Base-by-base conservation (phyloP, 805 yeast genomes). In the Suhomyces tanzawaensis region DNA sequence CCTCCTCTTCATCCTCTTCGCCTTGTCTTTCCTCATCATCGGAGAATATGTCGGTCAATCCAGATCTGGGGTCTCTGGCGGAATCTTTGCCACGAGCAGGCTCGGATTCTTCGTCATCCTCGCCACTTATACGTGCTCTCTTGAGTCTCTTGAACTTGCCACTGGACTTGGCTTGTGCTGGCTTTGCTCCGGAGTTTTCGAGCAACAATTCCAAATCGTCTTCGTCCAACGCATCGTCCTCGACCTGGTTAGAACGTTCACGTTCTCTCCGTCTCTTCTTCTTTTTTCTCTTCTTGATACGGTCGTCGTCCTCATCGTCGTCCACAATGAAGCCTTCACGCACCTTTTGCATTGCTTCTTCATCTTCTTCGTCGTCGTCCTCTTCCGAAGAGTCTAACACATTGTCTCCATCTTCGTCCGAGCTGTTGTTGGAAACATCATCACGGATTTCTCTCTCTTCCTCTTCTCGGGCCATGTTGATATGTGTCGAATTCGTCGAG, bases 241-340 rank as follows among this genome's bases (percentile, higher is more conserved):
- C 77, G 18, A 36, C 45, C 24, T 43, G 53, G 17, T 39, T 38
- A 8, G 31, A 9, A 8, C 37, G 14, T 27, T 49, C 62, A 14
- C 54, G 45, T 19, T 48, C 47, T 60, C 71, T 58, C 55, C 68
- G 58, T 55, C 71, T 58, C 62, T 68, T 64, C 58, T 67, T 62
- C 53, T 67, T 54, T 39, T 59, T 57, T 47, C 65, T 64, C 52
- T 57, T 55, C 44, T 59, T 49, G 37, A 55, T 39, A 40, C 36
- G 46, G 7, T 49, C 51, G 14, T 49, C 58, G 37, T 45, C 47
- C n/a, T 66, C 81, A 11, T 85, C 95, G 51, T 87, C 96, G 52
- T 89, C 96, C 7, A 87, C 97, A 53, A 91, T 90, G 61, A 91
- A 89, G 0, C 96, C 97, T 45, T 89, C 95, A 33, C 91, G 78